Conservation (phyloP, 2,329 filamentous ascomycete genomes). For the Cordyceps javanica region DNA sequence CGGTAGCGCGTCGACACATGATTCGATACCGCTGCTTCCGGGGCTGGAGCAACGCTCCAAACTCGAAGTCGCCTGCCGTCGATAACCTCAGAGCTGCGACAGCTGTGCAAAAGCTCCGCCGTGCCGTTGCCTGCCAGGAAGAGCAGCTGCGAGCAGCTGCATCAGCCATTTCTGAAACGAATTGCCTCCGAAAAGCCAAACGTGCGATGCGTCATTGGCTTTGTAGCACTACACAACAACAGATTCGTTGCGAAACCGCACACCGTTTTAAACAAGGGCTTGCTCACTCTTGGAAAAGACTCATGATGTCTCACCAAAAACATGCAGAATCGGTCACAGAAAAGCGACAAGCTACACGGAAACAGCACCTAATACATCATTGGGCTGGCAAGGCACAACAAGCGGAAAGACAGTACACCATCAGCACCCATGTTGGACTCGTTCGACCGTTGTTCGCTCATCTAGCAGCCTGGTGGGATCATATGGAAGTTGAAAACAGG, state of each 20-base stretch:
- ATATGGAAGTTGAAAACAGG: neutral
- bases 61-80: constrained; percentile 22
- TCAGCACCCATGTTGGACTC: constrained; percentile 1
- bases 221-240: constrained; percentile 20
- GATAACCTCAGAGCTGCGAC: constrained; percentile 26
- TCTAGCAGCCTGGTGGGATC: constrained; percentile 10
- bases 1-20: constrained; percentile 63
- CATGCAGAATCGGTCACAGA: neutral
- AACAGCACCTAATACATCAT: constrained; percentile 26
- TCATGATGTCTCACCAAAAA: neutral
- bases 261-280: constrained; percentile 16
- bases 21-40: constrained; percentile 47
- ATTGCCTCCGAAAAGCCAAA: constrained; percentile 18
- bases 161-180: constrained; percentile 17
- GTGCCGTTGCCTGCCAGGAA: constrained; percentile 23
- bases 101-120: constrained; percentile 29
- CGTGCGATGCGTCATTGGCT: constrained; percentile 23
- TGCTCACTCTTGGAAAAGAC: constrained; percentile 21
- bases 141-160: constrained; percentile 23
- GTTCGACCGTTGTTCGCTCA: constrained; percentile 2
- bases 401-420: neutral
- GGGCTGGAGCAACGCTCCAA: constrained; percentile 30
- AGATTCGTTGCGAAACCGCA: constrained; percentile 17
- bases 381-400: constrained; percentile 15
- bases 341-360: constrained; percentile 25